These are phyloP conservation scores for Inga laurina DNA, from an alignment of 306 rosid genomes.

Conservation along the genomic window DNA sequence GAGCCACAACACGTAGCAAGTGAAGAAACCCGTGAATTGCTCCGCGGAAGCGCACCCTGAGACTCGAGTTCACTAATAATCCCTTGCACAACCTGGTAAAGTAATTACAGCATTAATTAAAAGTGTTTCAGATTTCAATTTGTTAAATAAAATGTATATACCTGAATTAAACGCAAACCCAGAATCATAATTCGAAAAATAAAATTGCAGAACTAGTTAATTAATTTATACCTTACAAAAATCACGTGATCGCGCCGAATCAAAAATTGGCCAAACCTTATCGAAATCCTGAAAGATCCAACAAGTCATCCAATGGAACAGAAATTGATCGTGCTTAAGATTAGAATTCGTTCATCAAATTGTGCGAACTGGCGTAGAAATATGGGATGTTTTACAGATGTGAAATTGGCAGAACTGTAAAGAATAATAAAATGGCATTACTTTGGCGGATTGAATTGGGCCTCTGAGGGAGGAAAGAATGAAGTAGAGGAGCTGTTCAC, in stretches of 20 bases:
- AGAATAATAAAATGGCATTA: slow-evolving; percentile 1
- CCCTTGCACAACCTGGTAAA: slow-evolving; percentile 84
- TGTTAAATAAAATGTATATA: neutral
- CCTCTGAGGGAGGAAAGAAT: slow-evolving; percentile 93
- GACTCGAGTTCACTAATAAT: slow-evolving; percentile 97
- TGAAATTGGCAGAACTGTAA: neutral
- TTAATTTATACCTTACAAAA: slow-evolving; percentile 72
- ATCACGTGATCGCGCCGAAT: slow-evolving; percentile 92
- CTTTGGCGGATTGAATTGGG: slow-evolving; percentile 92
- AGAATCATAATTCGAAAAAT: neutral
- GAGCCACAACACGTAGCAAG: slow-evolving; percentile 98
- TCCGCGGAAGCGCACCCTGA: slow-evolving; percentile 94
- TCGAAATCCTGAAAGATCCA: slow-evolving; percentile 83
- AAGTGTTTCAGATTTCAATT: neutral
- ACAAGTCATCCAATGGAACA: slow-evolving; percentile 33
- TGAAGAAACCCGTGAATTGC: slow-evolving; percentile 97
- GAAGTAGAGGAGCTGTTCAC: slow-evolving; percentile 96
- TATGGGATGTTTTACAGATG: neutral
- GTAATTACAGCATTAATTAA: slow-evolving; percentile 26
- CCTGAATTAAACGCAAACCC: neutral
- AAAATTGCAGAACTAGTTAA: neutral
- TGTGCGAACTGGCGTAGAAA: neutral
- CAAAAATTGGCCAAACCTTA: slow-evolving; percentile 98
- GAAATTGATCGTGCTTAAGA: slow-evolving; percentile 22
- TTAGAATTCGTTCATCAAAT: neutral